Conservation (phyloP, 2,329 filamentous ascomycete genomes). For the Sporothrix sp. region DNA sequence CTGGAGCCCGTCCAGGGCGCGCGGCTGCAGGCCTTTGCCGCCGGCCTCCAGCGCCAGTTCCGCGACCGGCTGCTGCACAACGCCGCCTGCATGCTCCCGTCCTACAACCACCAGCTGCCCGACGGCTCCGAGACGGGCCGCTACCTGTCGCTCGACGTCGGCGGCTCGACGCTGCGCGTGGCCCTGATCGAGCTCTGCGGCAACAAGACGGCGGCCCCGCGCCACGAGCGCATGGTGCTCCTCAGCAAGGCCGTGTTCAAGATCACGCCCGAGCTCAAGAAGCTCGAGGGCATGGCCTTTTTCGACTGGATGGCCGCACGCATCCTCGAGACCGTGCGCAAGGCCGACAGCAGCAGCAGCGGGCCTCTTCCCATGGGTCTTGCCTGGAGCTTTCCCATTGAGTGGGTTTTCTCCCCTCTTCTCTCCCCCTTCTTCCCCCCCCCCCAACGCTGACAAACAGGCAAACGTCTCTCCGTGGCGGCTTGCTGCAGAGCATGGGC, state of each 20-base stretch:
- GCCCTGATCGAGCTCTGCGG: conserved; percentile 52
- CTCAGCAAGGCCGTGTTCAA: conserved; percentile 45
- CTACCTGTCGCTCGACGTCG: conserved; percentile 57
- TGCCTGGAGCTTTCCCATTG: conserved; percentile 61
- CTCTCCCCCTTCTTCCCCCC: not conserved
- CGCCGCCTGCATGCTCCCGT: conserved; percentile 53
- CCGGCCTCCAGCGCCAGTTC: conserved; percentile 45
- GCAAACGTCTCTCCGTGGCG: conserved; percentile 53
- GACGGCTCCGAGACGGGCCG: conserved; percentile 49
- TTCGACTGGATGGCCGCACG: conserved; percentile 59
- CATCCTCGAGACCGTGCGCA: conserved; percentile 46
- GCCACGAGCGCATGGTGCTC: conserved; percentile 29
- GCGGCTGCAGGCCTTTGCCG: conserved; percentile 37
- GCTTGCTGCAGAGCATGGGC: conserved; percentile 52
- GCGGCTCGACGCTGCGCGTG: conserved; percentile 57
- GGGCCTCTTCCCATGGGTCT: conserved; percentile 48
- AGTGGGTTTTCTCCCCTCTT: conserved; percentile 37
- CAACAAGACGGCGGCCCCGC: conserved; percentile 26
- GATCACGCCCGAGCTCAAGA: conserved; percentile 47
- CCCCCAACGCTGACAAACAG: conserved; percentile 27
- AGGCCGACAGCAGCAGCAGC: conserved; percentile 27
- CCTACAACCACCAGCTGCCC: conserved; percentile 55
- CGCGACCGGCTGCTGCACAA: conserved; percentile 41
- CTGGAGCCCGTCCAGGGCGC: conserved; percentile 37
- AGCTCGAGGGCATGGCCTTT: conserved; percentile 48